Conservation (phyloP, 2,329 filamentous ascomycete species). For the Aspergillus sp. region DNA sequence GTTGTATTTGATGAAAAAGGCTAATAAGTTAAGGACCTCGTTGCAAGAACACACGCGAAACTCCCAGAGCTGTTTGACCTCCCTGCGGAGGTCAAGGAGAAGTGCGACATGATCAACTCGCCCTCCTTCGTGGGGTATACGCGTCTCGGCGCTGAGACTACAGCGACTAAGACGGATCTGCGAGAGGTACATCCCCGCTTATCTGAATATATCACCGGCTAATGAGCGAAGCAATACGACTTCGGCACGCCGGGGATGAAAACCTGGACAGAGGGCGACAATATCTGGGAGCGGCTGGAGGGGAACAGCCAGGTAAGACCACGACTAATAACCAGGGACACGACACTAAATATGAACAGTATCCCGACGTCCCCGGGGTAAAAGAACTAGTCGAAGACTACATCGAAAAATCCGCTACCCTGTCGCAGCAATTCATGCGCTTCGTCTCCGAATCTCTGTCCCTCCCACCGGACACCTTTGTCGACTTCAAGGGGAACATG, state of each 20-base stretch:
- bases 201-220: background rate
- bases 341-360: constrained; percentile 14
- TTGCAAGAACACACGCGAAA: constrained; percentile 21
- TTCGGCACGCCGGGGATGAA: constrained; percentile 34
- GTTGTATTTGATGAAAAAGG: background rate
- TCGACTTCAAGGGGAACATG: constrained; percentile 49
- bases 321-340: no score
- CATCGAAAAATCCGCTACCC: constrained; percentile 47
- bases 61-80: constrained; percentile 28
- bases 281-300: constrained; percentile 41
- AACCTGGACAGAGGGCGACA: constrained; percentile 41
- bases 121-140: constrained; percentile 36
- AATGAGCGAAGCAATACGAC: constrained; percentile 43
- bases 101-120: constrained; percentile 34
- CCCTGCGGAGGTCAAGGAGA: constrained; percentile 25
- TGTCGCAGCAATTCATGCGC: constrained; percentile 54
- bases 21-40: constrained; percentile 18
- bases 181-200: constrained; percentile 25
- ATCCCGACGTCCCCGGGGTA: constrained; percentile 24
- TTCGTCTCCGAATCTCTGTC: constrained; percentile 57
- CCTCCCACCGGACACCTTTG: constrained; percentile 49
- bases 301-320: constrained; percentile 27
- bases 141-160: constrained; percentile 35
- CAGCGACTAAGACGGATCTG: constrained; percentile 29
- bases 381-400: constrained; percentile 47